Evolutionary conservation across 768 basidiomycete genomes (phyloP), one percentile per base, ranked within the genome.

Genomic region (Lactarius pseudohatsudake): DNA sequence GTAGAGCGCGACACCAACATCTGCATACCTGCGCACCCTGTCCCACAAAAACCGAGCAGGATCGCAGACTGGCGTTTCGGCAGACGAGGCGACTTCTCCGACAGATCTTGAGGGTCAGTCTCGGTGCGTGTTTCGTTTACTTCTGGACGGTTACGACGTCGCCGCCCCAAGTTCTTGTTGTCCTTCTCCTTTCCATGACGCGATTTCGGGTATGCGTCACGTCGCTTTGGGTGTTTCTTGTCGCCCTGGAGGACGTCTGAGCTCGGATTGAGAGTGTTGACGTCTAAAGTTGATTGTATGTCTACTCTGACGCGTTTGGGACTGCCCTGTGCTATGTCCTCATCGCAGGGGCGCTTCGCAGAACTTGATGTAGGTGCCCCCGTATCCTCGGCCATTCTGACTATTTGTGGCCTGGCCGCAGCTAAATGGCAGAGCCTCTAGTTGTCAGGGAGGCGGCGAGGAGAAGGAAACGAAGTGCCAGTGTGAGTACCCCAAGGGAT

Each of bases 11-110:
- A 50, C 45, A 83, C 94, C 74, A 74, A 97, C 96, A 95, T 90
- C 79, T 98, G 96, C 92, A 97, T 98, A 28, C 96, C 96, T 72
- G 85, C 89, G 75, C 88, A 97, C 1, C 92, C 94, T 0, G 92
- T 88, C 7, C 96, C 96, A 77, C 92, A 94, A 72, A 94, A 98
- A 2, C 96, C 95, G 32, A 98, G 80, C 60, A 97, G 78, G 57
- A 98, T 75, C 0, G 92, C 95, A 47, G 88, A 89, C 79, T 88
- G 88, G 72, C 89, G 84, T 78, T 97, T 97, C 16, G 95, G 94
- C 30, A 89, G 77, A 40, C 91, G 82, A 28, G 81, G 81, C 2
- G 79, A 79, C 73, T 86, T 87, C 13, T 64, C 65, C 15, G 57
- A 32, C 38, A 13, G 18, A 15, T 66, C 66, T 57, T 20, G 41